Conservation (phyloP, 2,329 filamentous ascomycete genomes). For the Pseudogymnoascus sp. region DNA sequence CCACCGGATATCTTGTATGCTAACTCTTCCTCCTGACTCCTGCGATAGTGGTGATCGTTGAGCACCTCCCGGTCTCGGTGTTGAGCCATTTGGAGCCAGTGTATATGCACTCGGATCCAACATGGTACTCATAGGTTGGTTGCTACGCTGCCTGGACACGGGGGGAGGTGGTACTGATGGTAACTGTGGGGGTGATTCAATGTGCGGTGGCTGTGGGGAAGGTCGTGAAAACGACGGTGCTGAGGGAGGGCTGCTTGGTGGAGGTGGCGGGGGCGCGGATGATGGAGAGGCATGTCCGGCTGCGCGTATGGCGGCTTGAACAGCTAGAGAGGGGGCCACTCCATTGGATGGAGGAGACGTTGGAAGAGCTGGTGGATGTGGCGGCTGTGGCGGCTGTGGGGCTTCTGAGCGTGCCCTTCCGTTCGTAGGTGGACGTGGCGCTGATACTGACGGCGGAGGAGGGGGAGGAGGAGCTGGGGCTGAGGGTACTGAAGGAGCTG, state of each 20-base stretch:
- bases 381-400: slow-evolving; percentile 25
- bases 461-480: slow-evolving; percentile 31
- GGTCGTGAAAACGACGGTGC: slow-evolving; percentile 34
- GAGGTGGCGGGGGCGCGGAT: slow-evolving; percentile 32
- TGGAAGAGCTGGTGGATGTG: slow-evolving; percentile 31
- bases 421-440: slow-evolving; percentile 22
- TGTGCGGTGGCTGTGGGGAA: slow-evolving; percentile 29
- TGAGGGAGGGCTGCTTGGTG: slow-evolving; percentile 37
- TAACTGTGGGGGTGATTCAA: slow-evolving; percentile 28
- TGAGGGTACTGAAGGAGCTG: slow-evolving; percentile 31
- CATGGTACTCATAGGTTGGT: slow-evolving; percentile 50
- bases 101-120: slow-evolving; percentile 74
- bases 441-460: slow-evolving; percentile 23
- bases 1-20: slow-evolving; percentile 74
- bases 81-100: slow-evolving; percentile 52
- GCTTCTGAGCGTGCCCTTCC: slow-evolving; percentile 20
- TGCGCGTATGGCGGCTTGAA: slow-evolving; percentile 39
- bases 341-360: slow-evolving; percentile 29
- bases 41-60: slow-evolving; percentile 20
- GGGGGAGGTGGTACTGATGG: slow-evolving; percentile 38
- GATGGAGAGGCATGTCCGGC: slow-evolving; percentile 37
- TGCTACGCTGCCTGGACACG: slow-evolving; percentile 29
- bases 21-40: slow-evolving; percentile 36
- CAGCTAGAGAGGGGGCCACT: slow-evolving; percentile 33
- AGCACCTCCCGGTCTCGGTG: slow-evolving; percentile 12